Conservation (phyloP, 164 flowering plant genomes). For the Kalanchoe fedtschenkoi region DNA sequence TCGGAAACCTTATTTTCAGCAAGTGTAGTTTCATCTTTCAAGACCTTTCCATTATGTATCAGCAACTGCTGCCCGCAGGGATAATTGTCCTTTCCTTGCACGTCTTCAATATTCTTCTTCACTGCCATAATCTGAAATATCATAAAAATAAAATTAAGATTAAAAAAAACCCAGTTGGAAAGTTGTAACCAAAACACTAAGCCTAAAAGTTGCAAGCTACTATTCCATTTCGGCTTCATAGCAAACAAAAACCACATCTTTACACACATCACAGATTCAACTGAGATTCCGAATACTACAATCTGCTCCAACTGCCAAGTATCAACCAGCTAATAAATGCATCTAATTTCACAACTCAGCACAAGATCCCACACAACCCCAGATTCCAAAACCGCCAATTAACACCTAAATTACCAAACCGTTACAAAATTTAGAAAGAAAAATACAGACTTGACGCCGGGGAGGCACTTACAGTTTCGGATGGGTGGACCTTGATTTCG, state of each 20-base stretch:
- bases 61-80: slow-evolving; percentile 94
- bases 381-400: not conserved
- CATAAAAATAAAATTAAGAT: not conserved
- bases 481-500: slow-evolving; percentile 74
- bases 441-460: not conserved
- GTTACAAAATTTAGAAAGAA: not conserved
- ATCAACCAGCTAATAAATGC: not conserved
- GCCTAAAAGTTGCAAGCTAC: too few relatives aligned
- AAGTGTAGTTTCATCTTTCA: slow-evolving; percentile 93
- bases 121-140: slow-evolving; percentile 70
- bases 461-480: slow-evolving; percentile 50
- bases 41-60: slow-evolving; percentile 93
- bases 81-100: slow-evolving; percentile 87
- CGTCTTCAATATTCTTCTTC: slow-evolving; percentile 85
- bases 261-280: not conserved
- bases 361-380: not conserved
- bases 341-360: not conserved
- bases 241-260: not conserved
- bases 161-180: too few relatives aligned
- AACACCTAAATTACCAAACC: not conserved
- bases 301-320: not conserved
- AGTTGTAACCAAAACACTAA: too few relatives aligned
- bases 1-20: slow-evolving; percentile 85
- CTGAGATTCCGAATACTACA: not conserved
- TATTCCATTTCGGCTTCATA: too few relatives aligned